A percentile compares a stretch with the other conserved stretches of the same genome.
phyloP scores from a whole-genome alignment of 257 asterid species.

The Fraxinus anomala region DNA sequence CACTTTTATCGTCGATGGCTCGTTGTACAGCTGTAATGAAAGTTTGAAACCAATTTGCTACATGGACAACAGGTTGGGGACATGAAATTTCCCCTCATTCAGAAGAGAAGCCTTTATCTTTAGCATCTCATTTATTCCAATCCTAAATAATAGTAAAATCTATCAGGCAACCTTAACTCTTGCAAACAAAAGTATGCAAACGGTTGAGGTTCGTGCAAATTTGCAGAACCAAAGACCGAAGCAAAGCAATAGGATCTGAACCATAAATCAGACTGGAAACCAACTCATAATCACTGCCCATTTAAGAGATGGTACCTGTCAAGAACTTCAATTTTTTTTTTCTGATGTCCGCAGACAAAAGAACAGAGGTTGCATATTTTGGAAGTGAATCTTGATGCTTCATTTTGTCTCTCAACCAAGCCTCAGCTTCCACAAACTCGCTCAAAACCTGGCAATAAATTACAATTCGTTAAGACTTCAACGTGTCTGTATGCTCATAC shows the following conservation, averaged over 20 bases:
- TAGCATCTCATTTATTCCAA: background rate
- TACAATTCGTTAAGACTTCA: background rate
- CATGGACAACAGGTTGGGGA: background rate
- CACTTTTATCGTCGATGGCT: background rate
- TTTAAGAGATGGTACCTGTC: constrained; percentile 51
- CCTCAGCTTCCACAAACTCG: constrained; percentile 74
- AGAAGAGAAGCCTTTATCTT: background rate
- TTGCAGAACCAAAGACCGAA: too few species aligned
- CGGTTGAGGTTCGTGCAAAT: background rate
- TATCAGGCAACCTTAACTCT: background rate
- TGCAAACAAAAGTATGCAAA: background rate
- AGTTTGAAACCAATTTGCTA: too few species aligned
- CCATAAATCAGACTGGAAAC: background rate
- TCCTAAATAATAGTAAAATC: background rate
- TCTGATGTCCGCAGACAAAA: constrained; percentile 65
- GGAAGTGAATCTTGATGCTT: constrained; percentile 84
- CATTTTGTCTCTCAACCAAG: constrained; percentile 79
- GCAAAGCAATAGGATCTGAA: background rate
- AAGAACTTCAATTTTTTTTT: constrained; percentile 69
- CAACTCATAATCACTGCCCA: background rate
- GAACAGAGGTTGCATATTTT: constrained; percentile 60
- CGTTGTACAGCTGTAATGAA: too few species aligned
- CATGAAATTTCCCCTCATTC: background rate
- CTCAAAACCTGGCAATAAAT: constrained; percentile 39
- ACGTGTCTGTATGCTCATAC: background rate